Evolutionary conservation across 176 grass and related monocot species (phyloP), one percentile per base, ranked within the genome.

Genomic region (Aegilops sharonensis): DNA sequence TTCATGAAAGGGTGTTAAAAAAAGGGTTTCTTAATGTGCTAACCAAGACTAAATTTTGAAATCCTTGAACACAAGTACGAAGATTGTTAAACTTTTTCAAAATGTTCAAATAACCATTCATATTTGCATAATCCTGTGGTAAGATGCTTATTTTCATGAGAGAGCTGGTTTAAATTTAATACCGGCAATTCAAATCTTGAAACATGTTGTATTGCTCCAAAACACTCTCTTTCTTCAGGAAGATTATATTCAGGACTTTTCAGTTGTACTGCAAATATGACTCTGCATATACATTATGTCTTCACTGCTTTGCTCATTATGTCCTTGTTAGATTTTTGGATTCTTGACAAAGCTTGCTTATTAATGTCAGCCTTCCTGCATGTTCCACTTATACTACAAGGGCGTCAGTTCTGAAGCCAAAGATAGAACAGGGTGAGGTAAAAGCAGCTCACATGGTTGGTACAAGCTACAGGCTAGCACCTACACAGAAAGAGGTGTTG

Each of bases 371-470:
- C 63, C 11, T 32, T 23, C 23, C 68, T 64, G 61, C 68, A 61
- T 50, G 76, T 83, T 72, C 64, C 64, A 48, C 23, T 63, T 73
- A 20, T 57, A 18, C 71, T 24, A 66, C 81, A 74, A 87, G 78
- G 56, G 32, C 71, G 14, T 18, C 66, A 85, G 65, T 75, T 83
- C 88, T 25, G 20, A 85, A 82, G 72, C 50, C 24, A 36, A 74
- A 89, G 40, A 14, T 56, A 78, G 78, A 90, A 35, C 56, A 77
- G 42, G 87, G 74, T 31, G 88, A 90, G 63, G 24, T 27, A 59
- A 89, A 93, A 80, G 25, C 18, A 54, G 47, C 79, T 85, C 77
- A 90, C 32, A 50, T 81, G 21, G 69, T 59, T 87, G 57, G 76
- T 69, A 64, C 69, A 66, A 78, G 34, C 68, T 52, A 61, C 60